Evolutionary conservation across 352 stramenopile genomes (phyloP).

Genomic region (Pythium sukuiense): DNA sequence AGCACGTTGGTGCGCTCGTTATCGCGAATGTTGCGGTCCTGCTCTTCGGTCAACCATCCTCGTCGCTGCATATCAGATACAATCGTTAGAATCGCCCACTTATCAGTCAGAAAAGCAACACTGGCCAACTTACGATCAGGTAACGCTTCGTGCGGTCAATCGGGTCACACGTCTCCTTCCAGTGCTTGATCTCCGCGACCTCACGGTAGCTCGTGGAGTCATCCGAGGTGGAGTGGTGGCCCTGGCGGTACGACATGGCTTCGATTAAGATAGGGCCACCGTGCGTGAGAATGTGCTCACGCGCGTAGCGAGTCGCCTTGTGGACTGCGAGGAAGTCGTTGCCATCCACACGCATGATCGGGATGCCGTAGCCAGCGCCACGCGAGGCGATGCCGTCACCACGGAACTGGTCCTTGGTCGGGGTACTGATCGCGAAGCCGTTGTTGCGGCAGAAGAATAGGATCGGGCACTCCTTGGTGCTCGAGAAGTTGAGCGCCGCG

Average conservation of each 20-base stretch:
- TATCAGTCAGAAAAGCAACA: not conserved
- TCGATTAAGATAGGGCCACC: conserved; percentile 95
- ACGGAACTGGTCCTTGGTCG: conserved; percentile 95
- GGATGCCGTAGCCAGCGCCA: conserved; percentile 96
- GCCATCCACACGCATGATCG: conserved; percentile 96
- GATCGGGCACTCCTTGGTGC: conserved; percentile 95
- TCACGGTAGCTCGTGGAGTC: conserved; percentile 97
- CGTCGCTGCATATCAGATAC: conserved; percentile 43
- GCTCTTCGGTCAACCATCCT: conserved; percentile 88
- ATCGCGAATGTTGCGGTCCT: conserved; percentile 85
- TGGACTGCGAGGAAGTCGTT: conserved; percentile 97
- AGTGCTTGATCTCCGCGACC: conserved; percentile 92
- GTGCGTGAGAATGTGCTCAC: conserved; percentile 90
- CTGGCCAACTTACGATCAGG: conserved; percentile 58
- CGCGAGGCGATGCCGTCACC: conserved; percentile 96
- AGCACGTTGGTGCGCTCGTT: conserved; percentile 91
- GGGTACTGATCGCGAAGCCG: conserved; percentile 98
- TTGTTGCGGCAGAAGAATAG: conserved; percentile 99
- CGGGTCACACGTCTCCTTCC: conserved; percentile 88
- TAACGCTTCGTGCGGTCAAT: conserved; percentile 92
- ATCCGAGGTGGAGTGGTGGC: conserved; percentile 98
- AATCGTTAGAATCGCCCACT: not conserved
- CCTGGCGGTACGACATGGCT: conserved; percentile 97
- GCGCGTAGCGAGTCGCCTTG: conserved; percentile 88
- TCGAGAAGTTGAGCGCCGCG: conserved; percentile 95